Base-by-base conservation (phyloP, 1,284 basidiomycete species). In the Peniophora sp. region DNA sequence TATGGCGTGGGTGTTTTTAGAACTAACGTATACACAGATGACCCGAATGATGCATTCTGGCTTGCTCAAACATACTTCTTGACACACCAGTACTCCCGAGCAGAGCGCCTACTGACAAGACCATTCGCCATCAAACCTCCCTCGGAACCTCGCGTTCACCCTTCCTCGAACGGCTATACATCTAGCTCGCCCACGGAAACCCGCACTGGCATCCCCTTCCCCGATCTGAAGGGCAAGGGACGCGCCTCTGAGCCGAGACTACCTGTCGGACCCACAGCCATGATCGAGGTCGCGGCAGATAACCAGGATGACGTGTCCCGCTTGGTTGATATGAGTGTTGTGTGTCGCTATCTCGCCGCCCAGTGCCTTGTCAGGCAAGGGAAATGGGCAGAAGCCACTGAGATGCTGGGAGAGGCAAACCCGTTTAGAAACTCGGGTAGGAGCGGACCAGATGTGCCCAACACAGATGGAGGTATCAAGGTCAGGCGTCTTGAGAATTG, bases 21-120 rank as follows among this genome's bases (percentile, higher is more conserved):
- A 16, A 23, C n/a, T n/a, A 23, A 47, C 9, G 10, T 20, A 19
- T 24, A 10, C 38, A 12, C 58, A 94, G 93, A 85, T 56, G 91
- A 97, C 59, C 84, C 91, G 27, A 95, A 96, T 65, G 97, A 99
- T 68, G 97, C 94, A 9, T 99, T 98, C 68, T 98, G 96, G 93
- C 82, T 99, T 16, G 96, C 97, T 1, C 96, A 99, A 65, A 92
- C 91, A 0, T 94, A 94, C 69, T 99, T 97, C 65, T 84, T 94
- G 69, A 94, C 89, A 3, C 88, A 95, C 58, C 92, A 97, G 58
- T 99, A 96, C 66, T 86, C 91, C 6, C 89, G 94, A 38, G 95
- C 97, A 1, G 94, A 97, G 66, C 81, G 89, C 47, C 76, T 99
- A 17, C 78, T 99, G 43, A 92, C 87, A 0, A 79, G 89, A 24